Evolutionary conservation across 306 rosid genomes (phyloP).

Genomic region (Quercus dentata): DNA sequence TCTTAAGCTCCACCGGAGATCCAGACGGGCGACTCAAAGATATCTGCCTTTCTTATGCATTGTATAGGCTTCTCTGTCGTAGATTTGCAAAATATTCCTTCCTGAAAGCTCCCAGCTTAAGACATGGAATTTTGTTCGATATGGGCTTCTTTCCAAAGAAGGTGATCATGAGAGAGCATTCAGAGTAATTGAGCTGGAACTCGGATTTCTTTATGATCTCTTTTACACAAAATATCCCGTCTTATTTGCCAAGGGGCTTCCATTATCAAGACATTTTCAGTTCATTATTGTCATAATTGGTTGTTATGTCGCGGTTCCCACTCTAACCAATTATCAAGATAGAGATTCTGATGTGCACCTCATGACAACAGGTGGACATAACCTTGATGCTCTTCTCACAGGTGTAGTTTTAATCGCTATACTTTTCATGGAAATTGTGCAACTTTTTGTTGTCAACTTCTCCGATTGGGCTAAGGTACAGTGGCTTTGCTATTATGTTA

Average conservation of each 20-base stretch:
- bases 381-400: not conserved
- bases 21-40: too few relatives aligned
- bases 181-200: not conserved
- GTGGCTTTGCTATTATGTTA: not conserved
- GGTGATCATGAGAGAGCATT: not conserved
- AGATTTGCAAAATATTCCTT: too few relatives aligned
- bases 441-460: not conserved
- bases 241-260: too few relatives aligned
- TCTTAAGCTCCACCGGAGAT: too few relatives aligned
- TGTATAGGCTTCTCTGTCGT: too few relatives aligned
- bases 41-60: too few relatives aligned
- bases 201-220: too few relatives aligned
- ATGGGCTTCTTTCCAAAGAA: not conserved
- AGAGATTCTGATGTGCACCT: too few relatives aligned
- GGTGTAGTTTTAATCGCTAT: not conserved
- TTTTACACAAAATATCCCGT: too few relatives aligned
- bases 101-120: not conserved
- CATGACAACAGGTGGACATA: too few relatives aligned
- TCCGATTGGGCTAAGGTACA: not conserved
- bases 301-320: rapidly evolving
- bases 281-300: not conserved
- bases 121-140: not conserved
- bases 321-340: rapidly evolving
- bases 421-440: not conserved
- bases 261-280: too few relatives aligned